These are phyloP conservation scores for Coemansia sp. DNA, from an alignment of 371 early-diverging fungal genomes.

Conservation along the genomic window DNA sequence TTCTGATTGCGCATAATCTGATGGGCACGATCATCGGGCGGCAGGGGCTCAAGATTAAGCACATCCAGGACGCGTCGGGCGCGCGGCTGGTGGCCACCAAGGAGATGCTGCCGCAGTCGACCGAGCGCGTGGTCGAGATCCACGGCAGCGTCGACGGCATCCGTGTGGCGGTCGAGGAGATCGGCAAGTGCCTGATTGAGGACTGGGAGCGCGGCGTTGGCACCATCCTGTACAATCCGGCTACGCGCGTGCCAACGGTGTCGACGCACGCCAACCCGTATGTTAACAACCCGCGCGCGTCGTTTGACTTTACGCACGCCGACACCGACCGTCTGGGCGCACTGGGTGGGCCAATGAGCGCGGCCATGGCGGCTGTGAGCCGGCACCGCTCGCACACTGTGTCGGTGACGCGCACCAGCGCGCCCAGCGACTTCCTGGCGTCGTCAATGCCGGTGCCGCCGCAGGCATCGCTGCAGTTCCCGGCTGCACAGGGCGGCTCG, in stretches of 20 bases:
- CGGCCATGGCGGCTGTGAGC: constrained; percentile 36
- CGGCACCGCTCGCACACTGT: constrained; percentile 52
- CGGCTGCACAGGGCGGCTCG: constrained; percentile 19
- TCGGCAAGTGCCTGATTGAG: constrained; percentile 69
- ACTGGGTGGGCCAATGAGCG: constrained; percentile 14
- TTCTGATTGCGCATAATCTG: constrained; percentile 78
- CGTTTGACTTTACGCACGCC: constrained; percentile 45
- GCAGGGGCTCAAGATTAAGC: constrained; percentile 82
- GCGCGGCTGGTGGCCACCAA: constrained; percentile 82
- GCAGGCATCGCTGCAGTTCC: constrained; percentile 13
- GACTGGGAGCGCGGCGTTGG: constrained; percentile 70
- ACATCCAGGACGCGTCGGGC: constrained; percentile 79
- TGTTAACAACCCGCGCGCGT: constrained; percentile 49
- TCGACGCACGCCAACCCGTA: constrained; percentile 52
- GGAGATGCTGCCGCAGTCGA: constrained; percentile 80
- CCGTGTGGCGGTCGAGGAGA: constrained; percentile 72
- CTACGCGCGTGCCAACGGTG: constrained; percentile 55
- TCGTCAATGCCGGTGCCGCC: constrained; percentile 53
- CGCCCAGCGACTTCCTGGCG: constrained; percentile 53
- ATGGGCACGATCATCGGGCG: constrained; percentile 89
- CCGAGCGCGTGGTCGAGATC: constrained; percentile 83
- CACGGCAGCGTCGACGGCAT: constrained; percentile 72
- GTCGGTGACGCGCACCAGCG: constrained; percentile 62
- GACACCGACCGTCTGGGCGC: constrained; percentile 34
- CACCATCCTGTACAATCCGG: constrained; percentile 69